Evolutionary conservation across 1,284 basidiomycete genomes (phyloP), one percentile per base, ranked within the genome.

Genomic region (Heterobasidion annosum): DNA sequence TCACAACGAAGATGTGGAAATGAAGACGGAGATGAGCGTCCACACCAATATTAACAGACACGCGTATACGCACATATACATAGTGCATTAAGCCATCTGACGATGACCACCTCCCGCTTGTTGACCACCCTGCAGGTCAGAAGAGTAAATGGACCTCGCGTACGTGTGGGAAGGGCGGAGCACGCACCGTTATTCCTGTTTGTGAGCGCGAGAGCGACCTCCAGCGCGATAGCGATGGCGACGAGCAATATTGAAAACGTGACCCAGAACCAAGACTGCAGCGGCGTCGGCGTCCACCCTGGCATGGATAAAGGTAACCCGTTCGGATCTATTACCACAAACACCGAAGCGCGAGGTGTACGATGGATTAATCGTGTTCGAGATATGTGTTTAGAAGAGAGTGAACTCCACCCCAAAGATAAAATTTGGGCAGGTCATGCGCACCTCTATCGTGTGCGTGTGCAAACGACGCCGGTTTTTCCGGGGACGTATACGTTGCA

Each of bases 261-360:
- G 15, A 75, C 59, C 72, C 75, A 77, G 59, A 78, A 79, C 66
- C 70, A 74, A n/a, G 63, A 61, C 40, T 71, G 67, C 5, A 81
- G 68, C 1, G 78, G 75, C 13, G 69, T 59, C 5, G 77, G 77
- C 12, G 71, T 65, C 75, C 74, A 77, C 37, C 37, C 37, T 2
- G 37, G 37, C 12, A 40, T 10, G 12, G n/a, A 40, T 40, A 25
- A 25, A 3, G 25, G 25, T 25, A 25, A 3, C 25, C 25, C 25
- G 25, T 25, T 25, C 25, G 25, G 3, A 25, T 25, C 25, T 25
- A 25, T 25, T 25, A 25, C 25, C 25, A 25, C 25, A 25, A 25
- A 4, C 25, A 25, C 25, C 25, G 25, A 3, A 3, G 1, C 25
- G 25, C 25, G 25, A 25, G 3, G 25, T 25, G 25, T 25, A 25